Base-by-base conservation (phyloP, 1,139 yeast genomes). In the Debaryomycetaceae sp. region DNA sequence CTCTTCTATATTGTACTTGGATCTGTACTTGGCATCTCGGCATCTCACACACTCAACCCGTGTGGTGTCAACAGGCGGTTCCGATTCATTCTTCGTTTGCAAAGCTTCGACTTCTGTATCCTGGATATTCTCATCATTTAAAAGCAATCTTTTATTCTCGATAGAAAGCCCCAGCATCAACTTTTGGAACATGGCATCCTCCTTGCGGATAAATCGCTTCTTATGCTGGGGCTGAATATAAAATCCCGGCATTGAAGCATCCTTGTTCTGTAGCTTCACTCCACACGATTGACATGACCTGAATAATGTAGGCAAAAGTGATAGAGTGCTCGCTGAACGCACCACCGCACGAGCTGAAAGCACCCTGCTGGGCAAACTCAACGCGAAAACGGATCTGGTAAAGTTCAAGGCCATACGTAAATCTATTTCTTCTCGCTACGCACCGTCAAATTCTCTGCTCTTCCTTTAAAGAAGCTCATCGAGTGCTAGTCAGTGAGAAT, bases 31-130 rank as follows among this genome's bases (percentile, higher is more conserved):
- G 1, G 82, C 78, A 44, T 79, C 71, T 43, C 78, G 66, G 56
- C 91, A 84, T 45, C 90, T 59, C 37, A 72, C 60, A 58, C 91
- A 84, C 42, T 59, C 60, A 5, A 22, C 20, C 9, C 2, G 20
- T 6, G 6, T 31, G n/a, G 46, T 47, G 20, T 47, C 40, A 6
- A 48, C 43, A 14, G 51, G 47, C 3, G 34, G 3, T 20, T 17
- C 14, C 6, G n/a, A 2, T 14, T 42, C 39, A 23, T 20, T 40
- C 23, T 46, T 42, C 8, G 44, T 41, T 6, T 40, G 31, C 24
- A 42, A 39, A 24, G 29, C 23, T 13, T 23, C 17, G 13, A 38
- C 4, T 23, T 36, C 40, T n/a, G 20, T 13, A 5, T 24, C 38
- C 3, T 37, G 41, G 31, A 48, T 47, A 24, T 48, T 47, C 5